phyloP scores from a whole-genome alignment of 2,329 filamentous ascomycete species.

The Fusarium penzigii region DNA sequence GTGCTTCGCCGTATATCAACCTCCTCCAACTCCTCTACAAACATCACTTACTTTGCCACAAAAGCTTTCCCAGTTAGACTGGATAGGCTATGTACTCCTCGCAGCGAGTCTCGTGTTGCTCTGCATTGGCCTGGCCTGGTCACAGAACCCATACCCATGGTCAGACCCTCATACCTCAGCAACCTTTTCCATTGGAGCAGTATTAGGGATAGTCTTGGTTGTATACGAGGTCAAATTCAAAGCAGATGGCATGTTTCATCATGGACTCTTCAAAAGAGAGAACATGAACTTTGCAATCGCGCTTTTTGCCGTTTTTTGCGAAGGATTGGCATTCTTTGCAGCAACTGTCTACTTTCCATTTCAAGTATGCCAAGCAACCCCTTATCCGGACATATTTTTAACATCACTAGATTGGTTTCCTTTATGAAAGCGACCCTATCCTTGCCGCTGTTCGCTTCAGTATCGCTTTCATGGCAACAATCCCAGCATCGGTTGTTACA shows the following conservation, averaged over 20 bases:
- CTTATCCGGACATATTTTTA: not conserved
- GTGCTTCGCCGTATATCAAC: slow-evolving; percentile 9
- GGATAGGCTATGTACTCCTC: slow-evolving; percentile 40
- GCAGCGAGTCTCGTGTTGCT: slow-evolving; percentile 39
- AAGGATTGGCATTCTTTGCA: slow-evolving; percentile 37
- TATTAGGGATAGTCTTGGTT: slow-evolving; percentile 26
- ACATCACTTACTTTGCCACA: slow-evolving; percentile 13
- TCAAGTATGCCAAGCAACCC: slow-evolving; percentile 18
- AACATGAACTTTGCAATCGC: slow-evolving; percentile 41
- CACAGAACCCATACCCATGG: slow-evolving; percentile 42
- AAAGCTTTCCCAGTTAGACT: slow-evolving; percentile 40
- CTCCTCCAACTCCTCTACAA: slow-evolving; percentile 10
- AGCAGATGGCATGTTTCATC: slow-evolving; percentile 43
- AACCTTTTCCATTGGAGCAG: slow-evolving; percentile 37
- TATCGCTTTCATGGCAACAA: slow-evolving; percentile 34
- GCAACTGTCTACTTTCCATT: slow-evolving; percentile 40
- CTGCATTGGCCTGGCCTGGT: slow-evolving; percentile 41
- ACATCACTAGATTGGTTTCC: slow-evolving; percentile 14
- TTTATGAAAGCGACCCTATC: slow-evolving; percentile 40
- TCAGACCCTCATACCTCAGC: slow-evolving; percentile 36
- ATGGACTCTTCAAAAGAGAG: slow-evolving; percentile 35
- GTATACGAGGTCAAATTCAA: slow-evolving; percentile 38
- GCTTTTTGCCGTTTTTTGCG: slow-evolving; percentile 35
- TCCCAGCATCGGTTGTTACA: slow-evolving; percentile 31
- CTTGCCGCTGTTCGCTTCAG: slow-evolving; percentile 35